Evolutionary conservation across 495 filamentous ascomycete genomes (phyloP).

Genomic region (Aspergillus biplanus): DNA sequence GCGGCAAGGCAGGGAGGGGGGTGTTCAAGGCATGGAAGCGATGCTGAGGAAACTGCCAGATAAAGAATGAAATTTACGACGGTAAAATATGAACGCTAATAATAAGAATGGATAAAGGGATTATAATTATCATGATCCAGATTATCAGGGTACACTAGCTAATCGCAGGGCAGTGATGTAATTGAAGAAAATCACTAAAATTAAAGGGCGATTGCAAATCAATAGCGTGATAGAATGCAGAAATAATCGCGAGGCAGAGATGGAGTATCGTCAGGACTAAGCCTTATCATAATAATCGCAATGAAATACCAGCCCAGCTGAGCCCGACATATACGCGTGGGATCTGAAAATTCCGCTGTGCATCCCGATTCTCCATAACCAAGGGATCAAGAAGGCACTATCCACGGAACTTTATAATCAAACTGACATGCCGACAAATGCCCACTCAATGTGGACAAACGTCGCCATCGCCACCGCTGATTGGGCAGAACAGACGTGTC

Average conservation of each 20-base stretch:
- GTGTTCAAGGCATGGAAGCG: background rate
- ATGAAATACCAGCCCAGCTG: no score
- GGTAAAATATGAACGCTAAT: background rate
- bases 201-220: background rate
- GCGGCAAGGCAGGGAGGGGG: background rate
- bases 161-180: slow-evolving; percentile 21
- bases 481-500: slow-evolving; percentile 4
- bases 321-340: no score
- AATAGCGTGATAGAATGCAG: no score
- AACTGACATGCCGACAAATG: background rate
- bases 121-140: slow-evolving; percentile 13
- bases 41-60: background rate
- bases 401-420: slow-evolving; percentile 11
- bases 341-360: no score
- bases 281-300: no score
- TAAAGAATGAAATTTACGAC: background rate
- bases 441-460: background rate
- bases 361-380: no score
- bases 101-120: slow-evolving; percentile 7
- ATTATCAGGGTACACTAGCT: slow-evolving; percentile 1
- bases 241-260: no score
- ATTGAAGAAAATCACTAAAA: slow-evolving; percentile 5
- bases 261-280: no score
- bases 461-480: background rate
- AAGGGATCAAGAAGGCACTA: background rate